Percentiles rank a stretch among this genome's conserved stretches.
Evolutionary conservation across 805 yeast species (phyloP).

Genomic region (Ogataea degrootiae): DNA sequence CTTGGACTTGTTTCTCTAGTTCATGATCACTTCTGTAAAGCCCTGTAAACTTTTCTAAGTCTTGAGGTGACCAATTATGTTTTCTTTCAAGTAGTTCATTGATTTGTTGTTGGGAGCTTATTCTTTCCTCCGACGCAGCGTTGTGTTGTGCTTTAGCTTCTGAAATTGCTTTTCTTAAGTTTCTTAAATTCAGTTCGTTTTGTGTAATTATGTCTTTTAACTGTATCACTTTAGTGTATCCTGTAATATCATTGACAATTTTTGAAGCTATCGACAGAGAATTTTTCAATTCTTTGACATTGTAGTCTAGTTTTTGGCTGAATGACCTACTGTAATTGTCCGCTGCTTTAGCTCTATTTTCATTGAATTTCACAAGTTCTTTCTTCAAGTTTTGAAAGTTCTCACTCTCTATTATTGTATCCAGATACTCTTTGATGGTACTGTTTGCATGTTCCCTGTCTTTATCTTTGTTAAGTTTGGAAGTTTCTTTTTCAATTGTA

Average conservation of each 20-base stretch:
- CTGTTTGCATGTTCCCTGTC: slow-evolving; percentile 1
- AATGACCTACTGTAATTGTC: slow-evolving; percentile 34
- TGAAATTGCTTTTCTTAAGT: slow-evolving; percentile 44
- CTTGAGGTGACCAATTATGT: slow-evolving; percentile 71
- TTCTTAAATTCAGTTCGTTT: slow-evolving; percentile 48
- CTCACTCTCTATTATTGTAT: slow-evolving; percentile 28
- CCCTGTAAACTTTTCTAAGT: slow-evolving; percentile 78
- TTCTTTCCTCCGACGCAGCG: slow-evolving; percentile 58
- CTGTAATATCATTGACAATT: slow-evolving; percentile 85
- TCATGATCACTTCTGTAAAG: slow-evolving; percentile 77
- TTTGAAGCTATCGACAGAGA: slow-evolving; percentile 57
- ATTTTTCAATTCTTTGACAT: slow-evolving; percentile 51
- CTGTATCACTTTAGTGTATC: slow-evolving; percentile 75
- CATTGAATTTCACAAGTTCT: slow-evolving; percentile 27
- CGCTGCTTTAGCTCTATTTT: slow-evolving; percentile 17
- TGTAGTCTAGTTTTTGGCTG: slow-evolving; percentile 40
- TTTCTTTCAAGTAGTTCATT: slow-evolving; percentile 86
- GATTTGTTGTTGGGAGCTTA: slow-evolving; percentile 73
- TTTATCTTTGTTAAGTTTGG: neutral
- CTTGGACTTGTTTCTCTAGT: slow-evolving; percentile 56
- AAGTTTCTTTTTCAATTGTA: neutral
- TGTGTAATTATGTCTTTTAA: slow-evolving; percentile 57
- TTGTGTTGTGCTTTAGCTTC: slow-evolving; percentile 47
- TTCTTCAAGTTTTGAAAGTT: slow-evolving; percentile 29
- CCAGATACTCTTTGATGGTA: slow-evolving; percentile 15